Conservation (phyloP, 2,329 filamentous ascomycete species). For the Aspergillus tamarii region DNA sequence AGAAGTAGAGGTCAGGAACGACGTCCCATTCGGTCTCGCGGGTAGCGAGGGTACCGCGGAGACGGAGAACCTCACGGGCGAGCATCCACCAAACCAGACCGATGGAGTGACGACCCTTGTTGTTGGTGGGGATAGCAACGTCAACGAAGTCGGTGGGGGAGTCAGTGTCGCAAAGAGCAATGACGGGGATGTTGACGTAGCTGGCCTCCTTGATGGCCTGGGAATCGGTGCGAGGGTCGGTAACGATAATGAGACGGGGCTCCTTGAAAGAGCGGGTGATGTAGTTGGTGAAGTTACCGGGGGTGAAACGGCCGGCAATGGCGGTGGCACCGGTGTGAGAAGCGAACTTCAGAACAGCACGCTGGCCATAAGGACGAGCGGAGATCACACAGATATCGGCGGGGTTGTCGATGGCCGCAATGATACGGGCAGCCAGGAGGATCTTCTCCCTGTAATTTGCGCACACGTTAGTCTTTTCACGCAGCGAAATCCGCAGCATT, state of each 20-base stretch:
- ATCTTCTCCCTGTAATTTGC: conserved; percentile 86
- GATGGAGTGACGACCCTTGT: conserved; percentile 99
- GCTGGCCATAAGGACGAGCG: conserved; percentile 98
- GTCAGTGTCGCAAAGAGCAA: conserved; percentile 98
- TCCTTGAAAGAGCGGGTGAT: conserved; percentile 99
- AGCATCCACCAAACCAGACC: conserved; percentile 99
- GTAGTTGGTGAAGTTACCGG: conserved; percentile 99
- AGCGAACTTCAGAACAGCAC: conserved; percentile 99
- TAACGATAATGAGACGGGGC: conserved; percentile 98
- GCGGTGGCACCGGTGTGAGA: conserved; percentile 96
- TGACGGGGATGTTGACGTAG: conserved; percentile 99
- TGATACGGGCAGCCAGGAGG: conserved; percentile 97
- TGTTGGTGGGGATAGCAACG: conserved; percentile 99
- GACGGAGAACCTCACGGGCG: conserved; percentile 98
- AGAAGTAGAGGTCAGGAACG: conserved; percentile 99
- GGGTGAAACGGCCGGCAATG: conserved; percentile 99
- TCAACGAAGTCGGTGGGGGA: conserved; percentile 99
- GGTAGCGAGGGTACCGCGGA: conserved; percentile 93
- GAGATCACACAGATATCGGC: conserved; percentile 99
- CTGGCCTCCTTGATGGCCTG: conserved; percentile 99
- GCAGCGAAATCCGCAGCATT: background rate
- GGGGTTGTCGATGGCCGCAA: conserved; percentile 98
- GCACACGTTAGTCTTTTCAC: conserved; percentile 23
- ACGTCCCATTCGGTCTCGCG: conserved; percentile 98
- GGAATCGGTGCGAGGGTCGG: conserved; percentile 98